Conservation (phyloP, 495 filamentous ascomycete genomes). For the Filosporella fistucella region DNA sequence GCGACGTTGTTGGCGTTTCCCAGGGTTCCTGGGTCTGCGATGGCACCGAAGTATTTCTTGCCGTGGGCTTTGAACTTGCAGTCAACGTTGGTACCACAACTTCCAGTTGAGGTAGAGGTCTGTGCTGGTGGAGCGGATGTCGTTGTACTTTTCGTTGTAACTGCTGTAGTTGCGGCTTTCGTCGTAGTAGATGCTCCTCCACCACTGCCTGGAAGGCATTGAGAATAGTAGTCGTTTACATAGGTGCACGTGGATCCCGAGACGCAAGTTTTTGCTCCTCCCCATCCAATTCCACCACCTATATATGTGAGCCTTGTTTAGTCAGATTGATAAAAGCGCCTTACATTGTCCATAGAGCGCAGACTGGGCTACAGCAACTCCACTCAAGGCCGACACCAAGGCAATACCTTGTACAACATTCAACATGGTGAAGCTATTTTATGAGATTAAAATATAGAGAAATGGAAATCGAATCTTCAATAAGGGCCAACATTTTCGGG, state of each 20-base stretch:
- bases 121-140: constrained; percentile 12
- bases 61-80: constrained; percentile 26
- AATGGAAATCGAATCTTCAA: no score
- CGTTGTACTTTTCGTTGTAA: not conserved
- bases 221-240: constrained; percentile 27
- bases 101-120: constrained; percentile 36
- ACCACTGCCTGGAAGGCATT: constrained; percentile 18
- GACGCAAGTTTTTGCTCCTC: constrained; percentile 19
- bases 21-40: constrained; percentile 39
- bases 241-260: constrained; percentile 17
- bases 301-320: not conserved
- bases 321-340: not conserved
- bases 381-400: not conserved
- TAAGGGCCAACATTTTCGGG: no score
- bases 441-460: not conserved
- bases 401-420: not conserved
- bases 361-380: not conserved
- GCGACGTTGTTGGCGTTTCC: constrained; percentile 40
- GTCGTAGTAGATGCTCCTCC: not conserved
- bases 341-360: not conserved
- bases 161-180: not conserved
- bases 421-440: not conserved
- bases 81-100: not conserved
- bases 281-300: constrained; percentile 14
- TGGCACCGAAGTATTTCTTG: constrained; percentile 46